Evolutionary conservation across 75 land plant species (phyloP), one percentile per base, ranked within the genome.

Genomic region (Picea sitchensis): DNA sequence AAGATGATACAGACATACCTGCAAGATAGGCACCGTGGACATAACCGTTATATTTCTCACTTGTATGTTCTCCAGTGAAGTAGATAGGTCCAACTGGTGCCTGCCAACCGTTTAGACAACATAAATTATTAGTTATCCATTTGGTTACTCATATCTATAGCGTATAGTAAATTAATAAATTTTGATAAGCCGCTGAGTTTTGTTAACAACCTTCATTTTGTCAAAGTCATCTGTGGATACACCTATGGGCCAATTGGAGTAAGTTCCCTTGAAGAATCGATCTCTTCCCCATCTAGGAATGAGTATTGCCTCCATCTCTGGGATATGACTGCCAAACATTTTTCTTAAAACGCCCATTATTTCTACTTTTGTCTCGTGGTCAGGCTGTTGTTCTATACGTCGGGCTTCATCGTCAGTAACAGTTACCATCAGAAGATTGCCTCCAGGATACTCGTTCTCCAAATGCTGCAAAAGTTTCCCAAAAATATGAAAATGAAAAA

Each of bases 381-480:
- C 92, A 8, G 89, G 38, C 81, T 92, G 92, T n/a, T 86, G 86
- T 67, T 94, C 96, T 14, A 94, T 79, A 5, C 95, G 80, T 71
- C 90, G 85, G 1, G 96, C 85, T 83, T 92, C 96, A 21, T 83
- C 95, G 76, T 94, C 94, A 6, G 95, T 92, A 59, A 94, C 81
- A 1, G 96, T 94, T 65, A 94, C 95, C 44, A 92, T 84, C 3
- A 94, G 81, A 14, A 94, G 78, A 77, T 89, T 92, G 36, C 89
- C 85, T 21, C 87, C 96, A 4, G 94, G 92, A 62, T 86, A 92
- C 41, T 93, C 91, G 36, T 80, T 87, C 77, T 90, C 96, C 87
- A 94, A 82, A 87, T 94, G 91, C 96, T 92, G 4, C 23, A 7
- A 62, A 20, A 62, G 1, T 20, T 20, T 61, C 21, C 63, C 5